A percentile compares a stretch with the other conserved stretches of the same genome.
phyloP scores from a whole-genome alignment of 352 stramenopile genomes.

The Pythium sp. region DNA sequence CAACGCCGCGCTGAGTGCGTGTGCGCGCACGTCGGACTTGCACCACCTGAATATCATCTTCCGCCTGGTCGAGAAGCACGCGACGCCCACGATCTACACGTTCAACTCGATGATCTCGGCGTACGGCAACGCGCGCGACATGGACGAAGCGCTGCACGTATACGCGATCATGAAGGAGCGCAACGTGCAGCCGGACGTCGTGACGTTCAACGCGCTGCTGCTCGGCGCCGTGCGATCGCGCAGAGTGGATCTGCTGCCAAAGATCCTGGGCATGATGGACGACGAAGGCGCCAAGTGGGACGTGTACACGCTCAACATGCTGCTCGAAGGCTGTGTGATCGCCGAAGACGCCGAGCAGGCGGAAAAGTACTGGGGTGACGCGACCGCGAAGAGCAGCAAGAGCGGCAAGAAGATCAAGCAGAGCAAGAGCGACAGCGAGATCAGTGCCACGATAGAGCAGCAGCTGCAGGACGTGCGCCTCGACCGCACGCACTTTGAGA shows the following conservation, averaged over 20 bases:
- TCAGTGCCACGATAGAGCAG: slow-evolving; percentile 3
- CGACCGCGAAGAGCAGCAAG: slow-evolving; percentile 27
- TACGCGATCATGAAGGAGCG: slow-evolving; percentile 42
- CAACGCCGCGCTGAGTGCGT: slow-evolving; percentile 67
- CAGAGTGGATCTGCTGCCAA: slow-evolving; percentile 43
- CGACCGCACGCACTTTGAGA: slow-evolving; percentile 73
- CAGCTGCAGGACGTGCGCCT: slow-evolving; percentile 36
- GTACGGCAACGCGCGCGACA: slow-evolving; percentile 59
- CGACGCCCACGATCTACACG: slow-evolving; percentile 62
- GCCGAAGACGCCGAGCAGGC: slow-evolving; percentile 40
- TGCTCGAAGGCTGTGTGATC: slow-evolving; percentile 62
- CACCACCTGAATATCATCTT: slow-evolving; percentile 61
- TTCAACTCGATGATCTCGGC: slow-evolving; percentile 85
- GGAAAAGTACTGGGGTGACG: slow-evolving; percentile 45
- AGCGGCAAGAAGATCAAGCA: slow-evolving; percentile 13
- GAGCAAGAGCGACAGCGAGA: neutral
- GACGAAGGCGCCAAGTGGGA: slow-evolving; percentile 55
- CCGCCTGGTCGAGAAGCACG: slow-evolving; percentile 54
- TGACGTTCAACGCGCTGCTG: slow-evolving; percentile 76
- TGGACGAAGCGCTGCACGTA: slow-evolving; percentile 61
- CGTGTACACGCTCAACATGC: slow-evolving; percentile 72
- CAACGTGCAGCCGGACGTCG: slow-evolving; percentile 40
- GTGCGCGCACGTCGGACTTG: slow-evolving; percentile 57
- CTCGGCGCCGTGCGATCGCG: slow-evolving; percentile 53
- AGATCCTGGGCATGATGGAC: slow-evolving; percentile 52